Conservation (phyloP, 2,329 filamentous ascomycete species). For the Aspergillus thermomutatus region DNA sequence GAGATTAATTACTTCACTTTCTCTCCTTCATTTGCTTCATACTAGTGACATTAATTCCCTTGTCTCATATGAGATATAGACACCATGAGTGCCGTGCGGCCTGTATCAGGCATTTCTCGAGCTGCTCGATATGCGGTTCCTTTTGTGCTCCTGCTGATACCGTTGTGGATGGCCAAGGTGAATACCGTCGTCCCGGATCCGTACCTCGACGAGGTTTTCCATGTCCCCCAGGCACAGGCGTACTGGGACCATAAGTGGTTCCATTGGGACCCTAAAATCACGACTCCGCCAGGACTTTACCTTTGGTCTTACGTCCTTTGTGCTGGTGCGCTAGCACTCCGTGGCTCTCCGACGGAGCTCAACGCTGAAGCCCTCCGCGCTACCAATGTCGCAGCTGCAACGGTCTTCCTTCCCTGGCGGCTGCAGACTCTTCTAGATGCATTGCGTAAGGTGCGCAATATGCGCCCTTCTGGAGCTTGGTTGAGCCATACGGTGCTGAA, state of each 20-base stretch:
- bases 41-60: not conserved
- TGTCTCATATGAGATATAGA: constrained; percentile 1
- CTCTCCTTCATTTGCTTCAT: not conserved
- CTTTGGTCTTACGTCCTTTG: constrained; percentile 49
- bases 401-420: constrained; percentile 42
- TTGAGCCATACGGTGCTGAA: constrained; percentile 61
- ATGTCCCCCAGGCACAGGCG: constrained; percentile 84
- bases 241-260: constrained; percentile 74
- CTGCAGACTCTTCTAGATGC: constrained; percentile 54
- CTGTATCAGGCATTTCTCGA: constrained; percentile 31
- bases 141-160: constrained; percentile 33
- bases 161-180: constrained; percentile 44
- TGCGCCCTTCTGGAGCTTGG: constrained; percentile 28
- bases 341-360: constrained; percentile 30
- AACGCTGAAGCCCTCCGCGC: constrained; percentile 33
- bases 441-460: constrained; percentile 34
- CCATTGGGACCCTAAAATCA: constrained; percentile 95
- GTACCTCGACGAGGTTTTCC: constrained; percentile 55
- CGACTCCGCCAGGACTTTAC: constrained; percentile 85
- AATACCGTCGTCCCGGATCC: constrained; percentile 52
- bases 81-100: constrained; percentile 29
- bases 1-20: not conserved
- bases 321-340: constrained; percentile 20
- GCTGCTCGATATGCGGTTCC: constrained; percentile 36
- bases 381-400: constrained; percentile 36